These are phyloP conservation scores for Olyra latifolia DNA, from an alignment of 176 grass and related monocot species.

Conservation along the genomic window DNA sequence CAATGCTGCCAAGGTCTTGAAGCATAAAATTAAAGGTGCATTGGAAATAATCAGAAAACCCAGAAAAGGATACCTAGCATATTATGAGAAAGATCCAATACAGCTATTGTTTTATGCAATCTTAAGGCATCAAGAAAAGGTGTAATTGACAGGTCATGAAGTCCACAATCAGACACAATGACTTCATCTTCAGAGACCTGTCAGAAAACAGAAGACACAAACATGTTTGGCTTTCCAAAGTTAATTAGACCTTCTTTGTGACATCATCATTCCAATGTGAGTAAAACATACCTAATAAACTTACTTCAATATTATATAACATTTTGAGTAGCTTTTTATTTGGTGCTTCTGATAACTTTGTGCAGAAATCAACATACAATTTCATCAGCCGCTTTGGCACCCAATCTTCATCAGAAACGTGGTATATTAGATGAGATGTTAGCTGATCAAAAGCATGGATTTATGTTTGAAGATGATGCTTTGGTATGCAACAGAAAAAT, in stretches of 20 bases:
- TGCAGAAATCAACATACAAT: conserved; percentile 84
- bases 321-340: conserved; percentile 73
- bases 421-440: conserved; percentile 22
- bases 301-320: conserved; percentile 91
- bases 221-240: conserved; percentile 31
- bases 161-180: conserved; percentile 81
- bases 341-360: conserved; percentile 70
- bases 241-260: conserved; percentile 28
- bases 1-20: background rate
- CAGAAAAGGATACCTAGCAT: conserved; percentile 62
- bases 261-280: conserved; percentile 30
- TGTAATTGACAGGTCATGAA: conserved; percentile 72
- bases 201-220: conserved; percentile 33
- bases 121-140: conserved; percentile 83
- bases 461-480: background rate
- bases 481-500: conserved; percentile 11
- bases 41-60: background rate
- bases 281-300: conserved; percentile 23
- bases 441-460: background rate
- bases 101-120: conserved; percentile 84
- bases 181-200: conserved; percentile 98
- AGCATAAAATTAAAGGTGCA: conserved; percentile 8
- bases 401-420: conserved; percentile 58
- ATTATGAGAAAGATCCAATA: conserved; percentile 97
- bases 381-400: conserved; percentile 93